Evolutionary conservation across 2,329 filamentous ascomycete species (phyloP).

Genomic region (Penicillium sp.): DNA sequence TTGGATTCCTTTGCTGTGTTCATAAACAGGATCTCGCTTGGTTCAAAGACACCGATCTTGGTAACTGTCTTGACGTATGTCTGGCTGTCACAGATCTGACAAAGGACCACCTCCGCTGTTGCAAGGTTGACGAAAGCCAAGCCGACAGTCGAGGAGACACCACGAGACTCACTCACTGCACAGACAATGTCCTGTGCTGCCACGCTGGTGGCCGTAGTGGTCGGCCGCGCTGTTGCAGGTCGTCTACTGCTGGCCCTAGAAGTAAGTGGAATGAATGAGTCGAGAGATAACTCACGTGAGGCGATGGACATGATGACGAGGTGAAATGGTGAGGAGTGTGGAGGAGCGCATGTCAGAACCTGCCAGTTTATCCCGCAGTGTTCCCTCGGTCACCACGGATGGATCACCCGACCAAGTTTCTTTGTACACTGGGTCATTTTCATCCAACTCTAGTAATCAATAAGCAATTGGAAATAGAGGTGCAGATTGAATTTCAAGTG

Average conservation of each 20-base stretch:
- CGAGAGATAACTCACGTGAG: slow-evolving; percentile 8
- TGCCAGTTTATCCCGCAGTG: no score
- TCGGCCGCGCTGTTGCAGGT: slow-evolving; percentile 50
- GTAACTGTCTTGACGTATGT: slow-evolving; percentile 86
- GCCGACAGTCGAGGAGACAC: slow-evolving; percentile 78
- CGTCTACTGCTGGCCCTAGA: slow-evolving; percentile 43
- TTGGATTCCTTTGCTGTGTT: slow-evolving; percentile 71
- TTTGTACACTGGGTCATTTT: no score
- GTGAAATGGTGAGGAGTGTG: background rate
- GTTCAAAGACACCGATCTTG: slow-evolving; percentile 77
- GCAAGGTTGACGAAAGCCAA: slow-evolving; percentile 84
- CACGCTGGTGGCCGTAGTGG: slow-evolving; percentile 57
- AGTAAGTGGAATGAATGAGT: slow-evolving; percentile 23
- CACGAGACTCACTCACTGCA: slow-evolving; percentile 82
- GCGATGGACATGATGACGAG: slow-evolving; percentile 14
- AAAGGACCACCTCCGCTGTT: slow-evolving; percentile 78
- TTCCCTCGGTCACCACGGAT: no score
- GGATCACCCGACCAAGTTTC: no score
- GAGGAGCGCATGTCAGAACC: background rate
- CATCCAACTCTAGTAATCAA: no score
- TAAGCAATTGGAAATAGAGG: no score
- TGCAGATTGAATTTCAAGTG: no score
- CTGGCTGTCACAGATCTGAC: slow-evolving; percentile 89
- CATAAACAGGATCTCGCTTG: slow-evolving; percentile 75
- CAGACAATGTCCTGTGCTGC: slow-evolving; percentile 74